These are phyloP conservation scores for Phialemoniopsis sp. DNA, from an alignment of 2,329 filamentous ascomycete genomes.

Conservation along the genomic window DNA sequence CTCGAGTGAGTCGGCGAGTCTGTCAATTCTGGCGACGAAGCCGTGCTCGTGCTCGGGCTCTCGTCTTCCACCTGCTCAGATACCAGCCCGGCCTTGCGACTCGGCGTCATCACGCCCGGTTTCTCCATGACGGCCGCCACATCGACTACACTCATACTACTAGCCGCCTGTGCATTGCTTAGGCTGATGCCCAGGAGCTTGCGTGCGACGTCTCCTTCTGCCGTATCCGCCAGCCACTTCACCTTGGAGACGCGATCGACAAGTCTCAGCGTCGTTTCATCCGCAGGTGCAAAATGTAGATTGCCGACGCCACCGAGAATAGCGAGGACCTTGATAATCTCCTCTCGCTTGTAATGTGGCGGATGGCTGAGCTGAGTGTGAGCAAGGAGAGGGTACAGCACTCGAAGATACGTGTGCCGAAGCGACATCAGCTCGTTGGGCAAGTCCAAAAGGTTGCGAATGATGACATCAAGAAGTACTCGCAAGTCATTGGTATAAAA, in stretches of 20 bases:
- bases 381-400: slow-evolving; percentile 83
- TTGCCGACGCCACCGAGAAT: slow-evolving; percentile 65
- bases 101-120: slow-evolving; percentile 77
- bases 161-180: slow-evolving; percentile 60
- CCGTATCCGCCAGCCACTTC: no score
- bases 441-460: slow-evolving; percentile 93
- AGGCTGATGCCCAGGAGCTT: slow-evolving; percentile 70
- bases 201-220: slow-evolving; percentile 33
- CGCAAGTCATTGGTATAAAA: slow-evolving; percentile 98
- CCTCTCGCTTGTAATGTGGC: slow-evolving; percentile 87
- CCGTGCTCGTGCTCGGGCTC: no score
- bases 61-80: slow-evolving; percentile 15
- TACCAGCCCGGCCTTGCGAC: slow-evolving; percentile 43
- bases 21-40: no score
- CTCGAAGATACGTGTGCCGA: slow-evolving; percentile 90
- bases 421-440: slow-evolving; percentile 76
- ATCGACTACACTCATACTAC: slow-evolving; percentile 71
- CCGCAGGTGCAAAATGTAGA: slow-evolving; percentile 73
- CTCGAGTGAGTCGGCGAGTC: no score
- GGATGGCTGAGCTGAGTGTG: slow-evolving; percentile 87
- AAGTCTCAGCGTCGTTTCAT: slow-evolving; percentile 74
- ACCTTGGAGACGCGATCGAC: slow-evolving; percentile 66
- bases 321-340: slow-evolving; percentile 71
- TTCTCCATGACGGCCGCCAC: slow-evolving; percentile 78
- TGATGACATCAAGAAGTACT: slow-evolving; percentile 91